Evolutionary conservation across 2,329 filamentous ascomycete species (phyloP), one percentile per base, ranked within the genome.

Genomic region (Colletotrichum lupini): DNA sequence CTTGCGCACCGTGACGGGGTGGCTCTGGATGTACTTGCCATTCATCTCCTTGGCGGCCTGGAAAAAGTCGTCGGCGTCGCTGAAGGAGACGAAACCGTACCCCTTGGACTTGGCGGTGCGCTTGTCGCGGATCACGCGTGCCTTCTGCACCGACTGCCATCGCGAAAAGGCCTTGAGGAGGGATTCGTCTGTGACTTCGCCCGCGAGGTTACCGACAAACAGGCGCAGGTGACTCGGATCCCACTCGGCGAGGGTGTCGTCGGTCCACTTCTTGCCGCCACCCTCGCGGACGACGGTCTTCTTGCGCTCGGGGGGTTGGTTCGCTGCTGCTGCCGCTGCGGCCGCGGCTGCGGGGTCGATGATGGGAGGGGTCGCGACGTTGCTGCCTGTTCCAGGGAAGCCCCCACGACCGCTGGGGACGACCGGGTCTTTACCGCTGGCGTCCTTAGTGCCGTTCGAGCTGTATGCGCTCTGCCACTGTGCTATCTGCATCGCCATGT

Each of bases 21-120:
- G 97, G 81, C 95, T 98, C 79, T 97, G 96, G 80, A 99, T 98
- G 84, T 99, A 99, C 85, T 99, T 98, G 78, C 95, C 95, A 79
- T 98, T 94, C 97, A 98, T 98, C 85, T 98, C 96, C 85, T 97
- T 95, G 78, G 95, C 96, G 1, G 97, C 96, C 79, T 94, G 91
- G 87, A 99, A 98, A 82, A 97, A 98, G 80, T 98, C 95, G 82
- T 99, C 97, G 35, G 95, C 94, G 80, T 98, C 94, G 78, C 92
- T 93, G 84, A 99, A 98, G 83, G 94, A 97, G 68, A 99, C 95
- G 80, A 99, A 99, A 3, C 97, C 97, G 81, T 94, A 99, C 0
- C 96, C 97, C 81, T 97, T 97, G 79, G 94, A 97, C 85, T 99
- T 99, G 68, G 94, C 97, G 1, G 96, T 98, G 73, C 95, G 92